Evolutionary conservation across 129 eudicot species (phyloP), one percentile per base, ranked within the genome.

Genomic region (Arctium minus): DNA sequence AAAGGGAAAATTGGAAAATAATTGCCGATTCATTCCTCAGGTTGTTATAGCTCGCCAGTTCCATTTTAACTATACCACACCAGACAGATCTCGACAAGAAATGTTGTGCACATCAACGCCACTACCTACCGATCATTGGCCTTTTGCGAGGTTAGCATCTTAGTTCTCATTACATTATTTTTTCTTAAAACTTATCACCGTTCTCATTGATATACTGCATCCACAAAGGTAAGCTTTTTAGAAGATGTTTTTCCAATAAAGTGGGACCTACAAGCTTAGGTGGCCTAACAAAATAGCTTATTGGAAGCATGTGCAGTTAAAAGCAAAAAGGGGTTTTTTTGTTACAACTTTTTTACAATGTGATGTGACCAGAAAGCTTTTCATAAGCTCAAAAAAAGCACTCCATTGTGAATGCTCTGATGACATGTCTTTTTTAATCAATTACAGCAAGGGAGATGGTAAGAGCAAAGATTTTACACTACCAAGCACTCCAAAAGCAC

Each of bases 401-500:
- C 27, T 22, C 27, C 27, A 9, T 46, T 1, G 4, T 2, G 15
- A 11, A 10, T 9, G 48, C 48, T 42, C 40, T 4, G 48, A 32
- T 65, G 39, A 75, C 76, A 71, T 85, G 11, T 3, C 6, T 56
- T 75, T 62, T 38, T 27, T 31, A 37, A 46, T 73, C 32, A 60
- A 6, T 72, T 87, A 81, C 89, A 96, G 97, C 93, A 96, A 76
- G 82, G 88, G 90, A 83, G 88, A 87, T 6, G 89, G 90, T 27
- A 96, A 84, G 78, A 86, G 92, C 9, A 18, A 86, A 50, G 1
- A 12, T 70, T 68, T 90, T 6, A 77, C 78, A 6, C 89, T 86
- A 79, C 99, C 98, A 33, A 92, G 77, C 80, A 93, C 99, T 30
- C 99, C 99, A 2, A 92, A 93, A 88, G 99, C 99, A 82, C 99